Evolutionary conservation across 2,329 filamentous ascomycete species (phyloP).

Genomic region (Trichoderma sp.): DNA sequence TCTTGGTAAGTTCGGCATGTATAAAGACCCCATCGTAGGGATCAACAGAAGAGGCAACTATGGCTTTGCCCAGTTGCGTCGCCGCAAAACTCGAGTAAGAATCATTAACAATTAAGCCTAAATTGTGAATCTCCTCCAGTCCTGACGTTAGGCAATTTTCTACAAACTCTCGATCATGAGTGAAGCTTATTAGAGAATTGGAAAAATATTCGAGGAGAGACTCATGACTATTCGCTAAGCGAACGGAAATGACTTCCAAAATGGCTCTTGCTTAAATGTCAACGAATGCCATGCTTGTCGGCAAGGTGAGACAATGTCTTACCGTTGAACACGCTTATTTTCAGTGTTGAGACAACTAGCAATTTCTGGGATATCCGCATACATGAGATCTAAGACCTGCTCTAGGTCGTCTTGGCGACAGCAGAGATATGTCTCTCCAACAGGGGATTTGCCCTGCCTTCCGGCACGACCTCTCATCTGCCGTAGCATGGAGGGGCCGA

Average conservation of each 20-base stretch:
- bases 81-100: conserved; percentile 53
- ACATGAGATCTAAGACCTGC: conserved; percentile 66
- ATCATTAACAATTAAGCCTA: conserved; percentile 54
- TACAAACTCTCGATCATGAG: conserved; percentile 50
- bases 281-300: background rate
- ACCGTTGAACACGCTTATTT: conserved; percentile 66
- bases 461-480: conserved; percentile 80
- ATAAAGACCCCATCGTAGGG: conserved; percentile 75
- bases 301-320: conserved; percentile 18
- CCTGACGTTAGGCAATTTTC: conserved; percentile 56
- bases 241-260: conserved; percentile 67
- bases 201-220: conserved; percentile 66
- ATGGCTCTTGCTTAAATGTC: conserved; percentile 52
- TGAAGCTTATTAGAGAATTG: conserved; percentile 64
- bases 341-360: conserved; percentile 67
- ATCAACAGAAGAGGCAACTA: conserved; percentile 69
- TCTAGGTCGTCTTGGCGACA: conserved; percentile 68
- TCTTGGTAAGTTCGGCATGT: conserved; percentile 64
- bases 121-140: conserved; percentile 54
- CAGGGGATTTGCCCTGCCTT: conserved; percentile 73
- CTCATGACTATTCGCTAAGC: conserved; percentile 63
- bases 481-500: conserved; percentile 76
- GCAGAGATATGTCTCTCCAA: conserved; percentile 75
- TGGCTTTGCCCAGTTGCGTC: conserved; percentile 66
- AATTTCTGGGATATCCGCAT: conserved; percentile 68